Evolutionary conservation across 2,329 filamentous ascomycete genomes (phyloP).

Genomic region (Leptographium wingfieldii): DNA sequence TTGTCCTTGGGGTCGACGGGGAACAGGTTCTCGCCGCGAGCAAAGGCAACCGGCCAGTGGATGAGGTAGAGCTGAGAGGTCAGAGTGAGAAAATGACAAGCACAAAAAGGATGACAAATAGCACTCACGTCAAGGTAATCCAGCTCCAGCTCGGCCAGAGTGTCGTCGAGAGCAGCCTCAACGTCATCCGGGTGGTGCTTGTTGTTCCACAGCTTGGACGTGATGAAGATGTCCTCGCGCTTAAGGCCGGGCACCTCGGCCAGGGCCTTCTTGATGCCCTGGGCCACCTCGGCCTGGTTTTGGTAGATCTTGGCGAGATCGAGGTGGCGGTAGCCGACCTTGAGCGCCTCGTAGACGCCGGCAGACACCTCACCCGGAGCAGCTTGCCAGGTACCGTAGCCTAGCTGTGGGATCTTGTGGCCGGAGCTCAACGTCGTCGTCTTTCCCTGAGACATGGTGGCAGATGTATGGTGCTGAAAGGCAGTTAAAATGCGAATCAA

Average conservation of each 20-base stretch:
- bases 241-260: constrained; percentile 36
- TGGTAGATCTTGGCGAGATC: constrained; percentile 25
- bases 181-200: constrained; percentile 51
- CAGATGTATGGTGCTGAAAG: not conserved
- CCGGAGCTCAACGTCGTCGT: constrained; percentile 51
- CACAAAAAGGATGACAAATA: not conserved
- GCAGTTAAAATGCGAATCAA: not conserved
- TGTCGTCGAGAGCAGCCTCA: constrained; percentile 40
- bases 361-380: constrained; percentile 20
- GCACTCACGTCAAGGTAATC: constrained; percentile 41
- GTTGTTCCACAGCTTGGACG: constrained; percentile 56
- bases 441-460: constrained; percentile 39
- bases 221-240: constrained; percentile 46
- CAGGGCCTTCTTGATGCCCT: constrained; percentile 35
- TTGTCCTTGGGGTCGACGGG: not conserved
- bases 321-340: constrained; percentile 52
- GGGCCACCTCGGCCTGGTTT: constrained; percentile 49
- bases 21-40: not conserved
- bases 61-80: constrained; percentile 43
- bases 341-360: constrained; percentile 52
- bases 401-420: constrained; percentile 33
- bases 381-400: constrained; percentile 30
- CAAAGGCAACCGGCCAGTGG: constrained; percentile 46
- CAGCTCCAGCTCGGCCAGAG: constrained; percentile 39
- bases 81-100: not conserved